These are phyloP conservation scores for Wickerhamomyces bovis DNA, from an alignment of 805 yeast genomes.

Conservation along the genomic window DNA sequence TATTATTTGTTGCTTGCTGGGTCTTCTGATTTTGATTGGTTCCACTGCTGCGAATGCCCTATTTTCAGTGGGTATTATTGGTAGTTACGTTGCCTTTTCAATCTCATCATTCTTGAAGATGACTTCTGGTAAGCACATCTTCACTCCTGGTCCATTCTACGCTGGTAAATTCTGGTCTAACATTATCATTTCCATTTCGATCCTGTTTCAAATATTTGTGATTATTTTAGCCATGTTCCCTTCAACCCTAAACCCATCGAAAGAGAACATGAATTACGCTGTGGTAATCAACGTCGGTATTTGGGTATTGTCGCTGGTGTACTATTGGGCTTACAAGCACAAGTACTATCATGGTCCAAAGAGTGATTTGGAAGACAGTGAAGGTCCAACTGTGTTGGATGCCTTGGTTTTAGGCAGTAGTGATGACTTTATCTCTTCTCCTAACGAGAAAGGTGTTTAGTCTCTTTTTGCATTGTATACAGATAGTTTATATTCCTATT, in stretches of 20 bases:
- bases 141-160: slow-evolving; percentile 58
- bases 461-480: no score
- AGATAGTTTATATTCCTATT: no score
- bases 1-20: slow-evolving; percentile 42
- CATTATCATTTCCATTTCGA: slow-evolving; percentile 39
- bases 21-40: slow-evolving; percentile 53
- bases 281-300: slow-evolving; percentile 57
- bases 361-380: slow-evolving; percentile 2
- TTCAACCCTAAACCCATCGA: slow-evolving; percentile 30
- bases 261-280: slow-evolving; percentile 58
- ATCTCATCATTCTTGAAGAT: slow-evolving; percentile 52
- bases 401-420: neutral
- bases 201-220: slow-evolving; percentile 42
- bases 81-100: slow-evolving; percentile 59
- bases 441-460: neutral
- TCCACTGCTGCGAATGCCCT: slow-evolving; percentile 60
- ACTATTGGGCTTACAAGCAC: slow-evolving; percentile 47
- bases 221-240: slow-evolving; percentile 60
- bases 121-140: slow-evolving; percentile 28
- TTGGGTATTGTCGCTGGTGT: slow-evolving; percentile 47
- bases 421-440: neutral
- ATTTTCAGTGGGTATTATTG: slow-evolving; percentile 57
- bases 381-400: neutral
- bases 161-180: slow-evolving; percentile 42
- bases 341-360: slow-evolving; percentile 54